Evolutionary conservation across 176 grass and related monocot species (phyloP).

Genomic region (Oryza glumipatula): DNA sequence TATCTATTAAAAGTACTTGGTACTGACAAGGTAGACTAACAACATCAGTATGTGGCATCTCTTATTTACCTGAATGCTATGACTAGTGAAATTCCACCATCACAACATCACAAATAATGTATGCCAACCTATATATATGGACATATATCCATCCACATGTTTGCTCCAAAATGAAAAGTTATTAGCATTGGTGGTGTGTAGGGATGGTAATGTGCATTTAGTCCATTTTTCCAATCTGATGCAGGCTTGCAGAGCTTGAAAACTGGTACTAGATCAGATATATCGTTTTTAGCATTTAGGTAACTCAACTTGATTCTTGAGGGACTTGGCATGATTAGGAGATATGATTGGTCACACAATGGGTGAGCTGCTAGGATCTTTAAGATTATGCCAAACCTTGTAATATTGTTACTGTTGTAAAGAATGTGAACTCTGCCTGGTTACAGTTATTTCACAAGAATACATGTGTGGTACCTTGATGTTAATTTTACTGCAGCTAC

Average conservation of each 20-base stretch:
- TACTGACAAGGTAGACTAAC: constrained; percentile 26
- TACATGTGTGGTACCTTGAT: not conserved
- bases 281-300: not conserved
- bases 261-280: not conserved
- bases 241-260: not conserved
- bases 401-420: not conserved
- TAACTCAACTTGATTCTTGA: not conserved
- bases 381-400: not conserved
- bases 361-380: not conserved
- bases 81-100: not conserved
- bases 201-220: not conserved
- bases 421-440: not conserved
- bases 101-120: not conserved
- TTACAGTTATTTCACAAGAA: not conserved
- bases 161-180: not conserved
- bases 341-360: not conserved
- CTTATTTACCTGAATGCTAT: not conserved
- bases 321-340: not conserved
- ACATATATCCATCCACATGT: not conserved
- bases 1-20: constrained; percentile 10
- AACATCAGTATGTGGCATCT: not conserved
- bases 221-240: not conserved
- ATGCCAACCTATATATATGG: not conserved
- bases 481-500: not conserved
- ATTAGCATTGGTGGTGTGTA: not conserved